Evolutionary conservation across 768 basidiomycete genomes (phyloP), one percentile per base, ranked within the genome.

Genomic region (Stropharia rugosoannulata): DNA sequence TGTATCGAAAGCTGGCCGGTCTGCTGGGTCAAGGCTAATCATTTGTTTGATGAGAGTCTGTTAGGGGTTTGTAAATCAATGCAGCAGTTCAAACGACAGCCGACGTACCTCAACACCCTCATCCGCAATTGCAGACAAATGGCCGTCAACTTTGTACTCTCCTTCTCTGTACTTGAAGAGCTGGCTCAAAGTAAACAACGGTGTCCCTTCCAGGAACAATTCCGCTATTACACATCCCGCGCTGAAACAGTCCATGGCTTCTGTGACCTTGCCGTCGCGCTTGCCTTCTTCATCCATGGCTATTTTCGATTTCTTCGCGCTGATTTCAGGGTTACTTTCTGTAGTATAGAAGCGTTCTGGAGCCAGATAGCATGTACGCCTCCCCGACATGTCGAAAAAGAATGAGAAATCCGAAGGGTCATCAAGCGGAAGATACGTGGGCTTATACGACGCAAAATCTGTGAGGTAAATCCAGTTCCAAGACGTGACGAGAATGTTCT

Each of bases 331-430:
- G 51, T 85, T 87, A 48, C 74, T 78, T 5, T 76, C 79, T 1
- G 89, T 82, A 2, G 89, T 85, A 70, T 90, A 98, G 75, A 98
- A 99, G 9, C 97, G 79, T 64, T 99, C 97, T 0, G 97, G 97
- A 0, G 97, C 97, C 56, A 99, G 77, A 65, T 98, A 98, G 69
- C 97, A 99, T 1, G 93, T 95, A 10, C 96, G 82, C 6, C 94
- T 80, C 1, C 93, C 93, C 11, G 93, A 94, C 4, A 93, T 94
- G 71, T 99, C 97, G 70, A 95, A 98, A 79, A 87, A 99, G 77
- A 95, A 97, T 4, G 95, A 95, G 70, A 98, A 99, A 73, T 96
- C 95, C 7, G 95, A 86, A 3, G 97, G 97, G 67, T 98, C 95
- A 66, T 99, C 94, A 42, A 98, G 81, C 0, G 97, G 97, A 10